Evolutionary conservation across 768 basidiomycete genomes (phyloP).

Genomic region (Boletellus ananas): DNA sequence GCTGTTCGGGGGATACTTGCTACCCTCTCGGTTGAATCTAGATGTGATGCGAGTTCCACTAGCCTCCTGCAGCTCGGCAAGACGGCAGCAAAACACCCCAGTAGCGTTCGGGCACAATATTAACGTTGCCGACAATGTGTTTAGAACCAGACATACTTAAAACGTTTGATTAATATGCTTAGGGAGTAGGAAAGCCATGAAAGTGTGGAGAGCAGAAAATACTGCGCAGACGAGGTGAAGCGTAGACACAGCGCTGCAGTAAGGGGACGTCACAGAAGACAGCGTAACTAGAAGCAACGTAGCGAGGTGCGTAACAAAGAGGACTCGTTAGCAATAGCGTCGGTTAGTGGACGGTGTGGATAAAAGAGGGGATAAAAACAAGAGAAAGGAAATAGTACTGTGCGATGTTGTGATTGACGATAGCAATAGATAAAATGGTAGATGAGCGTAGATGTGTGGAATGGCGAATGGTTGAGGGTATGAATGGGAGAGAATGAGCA

Average conservation of each 20-base stretch:
- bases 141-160: constrained; percentile 3
- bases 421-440: constrained; percentile 34
- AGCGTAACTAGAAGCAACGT: constrained; percentile 20
- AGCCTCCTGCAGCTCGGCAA: too few species aligned
- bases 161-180: constrained; percentile 16
- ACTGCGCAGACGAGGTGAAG: constrained; percentile 7
- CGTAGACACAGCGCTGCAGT: constrained; percentile 10
- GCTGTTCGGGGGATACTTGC: too few species aligned
- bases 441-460: constrained; percentile 26
- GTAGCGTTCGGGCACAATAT: too few species aligned
- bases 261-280: constrained; percentile 12
- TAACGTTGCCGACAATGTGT: too few species aligned
- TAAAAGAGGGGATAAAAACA: neutral
- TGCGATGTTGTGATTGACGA: constrained; percentile 22
- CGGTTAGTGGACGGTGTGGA: constrained; percentile 2
- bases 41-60: too few species aligned
- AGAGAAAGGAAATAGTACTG: constrained; percentile 1
- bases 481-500: constrained; percentile 11
- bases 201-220: neutral
- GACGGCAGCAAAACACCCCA: too few species aligned
- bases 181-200: constrained; percentile 3
- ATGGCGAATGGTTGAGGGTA: constrained; percentile 10
- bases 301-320: constrained; percentile 2
- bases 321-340: constrained; percentile 16
- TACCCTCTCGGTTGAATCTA: too few species aligned